Percentiles rank a stretch among this genome's conserved stretches.
Evolutionary conservation across 129 eudicot species (phyloP).

Genomic region (Rutidosis leptorrhynchoides): DNA sequence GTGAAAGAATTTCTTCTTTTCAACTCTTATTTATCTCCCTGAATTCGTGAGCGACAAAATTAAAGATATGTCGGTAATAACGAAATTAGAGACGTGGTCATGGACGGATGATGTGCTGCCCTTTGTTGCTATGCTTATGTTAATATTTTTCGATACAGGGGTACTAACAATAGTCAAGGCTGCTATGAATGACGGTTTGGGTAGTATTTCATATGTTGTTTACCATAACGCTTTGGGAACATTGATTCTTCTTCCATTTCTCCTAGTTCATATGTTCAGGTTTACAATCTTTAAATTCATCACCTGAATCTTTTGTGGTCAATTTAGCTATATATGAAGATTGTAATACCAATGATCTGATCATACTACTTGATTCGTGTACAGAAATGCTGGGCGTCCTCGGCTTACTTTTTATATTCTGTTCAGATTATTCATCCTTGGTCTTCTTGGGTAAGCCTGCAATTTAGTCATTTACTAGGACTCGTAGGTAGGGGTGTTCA

Average conservation of each 20-base stretch:
- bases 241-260: slow-evolving; percentile 42
- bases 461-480: background rate
- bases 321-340: no score
- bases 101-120: slow-evolving; percentile 23
- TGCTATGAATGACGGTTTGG: slow-evolving; percentile 42
- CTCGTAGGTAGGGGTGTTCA: no score
- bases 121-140: slow-evolving; percentile 33
- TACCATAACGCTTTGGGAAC: slow-evolving; percentile 40
- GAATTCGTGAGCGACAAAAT: background rate
- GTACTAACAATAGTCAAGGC: slow-evolving; percentile 35
- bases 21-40: background rate
- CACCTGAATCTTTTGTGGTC: no score
- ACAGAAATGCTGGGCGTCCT: slow-evolving; percentile 31
- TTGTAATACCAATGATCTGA: no score
- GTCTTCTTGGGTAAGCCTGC: slow-evolving; percentile 40
- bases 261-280: slow-evolving; percentile 35
- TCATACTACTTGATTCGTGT: background rate
- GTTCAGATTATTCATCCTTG: slow-evolving; percentile 29
- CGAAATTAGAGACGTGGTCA: slow-evolving; percentile 4
- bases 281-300: background rate
- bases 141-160: slow-evolving; percentile 31
- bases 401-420: slow-evolving; percentile 27
- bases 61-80: slow-evolving; percentile 14
- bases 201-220: slow-evolving; percentile 39
- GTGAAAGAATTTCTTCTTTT: background rate